Base-by-base conservation (phyloP, 2,329 filamentous ascomycete genomes). In the Fusarium burgessii region DNA sequence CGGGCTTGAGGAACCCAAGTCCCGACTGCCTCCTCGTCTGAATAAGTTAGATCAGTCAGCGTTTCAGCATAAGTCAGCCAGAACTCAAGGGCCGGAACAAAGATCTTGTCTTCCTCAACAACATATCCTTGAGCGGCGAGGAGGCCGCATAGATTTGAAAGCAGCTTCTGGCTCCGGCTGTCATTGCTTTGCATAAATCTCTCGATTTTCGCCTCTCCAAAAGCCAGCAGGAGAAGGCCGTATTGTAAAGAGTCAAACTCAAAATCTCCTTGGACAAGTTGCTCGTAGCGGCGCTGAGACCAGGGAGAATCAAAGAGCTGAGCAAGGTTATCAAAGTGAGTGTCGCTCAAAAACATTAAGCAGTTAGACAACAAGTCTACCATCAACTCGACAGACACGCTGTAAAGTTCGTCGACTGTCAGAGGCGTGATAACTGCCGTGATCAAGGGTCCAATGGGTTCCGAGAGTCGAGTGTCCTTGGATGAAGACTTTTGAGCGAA, bases 31-130 rank as follows among this genome's bases (percentile, higher is more conserved):
- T 81, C 80, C 27, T 86, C 83, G n/a, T 84, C 84, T 3, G 86
- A 85, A 66, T 85, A 88, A 47, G 87, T 81, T 13, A 81, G 84
- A 77, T 90, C 92, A 65, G 85, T 88, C 83, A 90, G 85, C 15
- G 88, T 88, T 79, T 94, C 93, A 9, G 93, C 88, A 77, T 91
- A 94, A 2, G 89, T 90, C 20, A 89, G 91, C 93, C 93, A 96
- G 77, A 96, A 95, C 74, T 96, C 93, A 17, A 95, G 85, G 2
- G 91, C 89, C 3, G 90, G 88, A 1, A 92, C 88, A 59, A 93
- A 94, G 14, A 94, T 89, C 69, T 89, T 90, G 74, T 96, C 92
- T 59, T 95, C 92, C 7, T 87, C 87, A 3, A 91, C 90, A 2
- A 92, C 88, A 73, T 89, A 87, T 3, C 93, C 92, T 15, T 89